A percentile compares a stretch with the other conserved stretches of the same genome.
Evolutionary conservation across 2,329 filamentous ascomycete genomes (phyloP).

Genomic region (Shiraia bambusicola): DNA sequence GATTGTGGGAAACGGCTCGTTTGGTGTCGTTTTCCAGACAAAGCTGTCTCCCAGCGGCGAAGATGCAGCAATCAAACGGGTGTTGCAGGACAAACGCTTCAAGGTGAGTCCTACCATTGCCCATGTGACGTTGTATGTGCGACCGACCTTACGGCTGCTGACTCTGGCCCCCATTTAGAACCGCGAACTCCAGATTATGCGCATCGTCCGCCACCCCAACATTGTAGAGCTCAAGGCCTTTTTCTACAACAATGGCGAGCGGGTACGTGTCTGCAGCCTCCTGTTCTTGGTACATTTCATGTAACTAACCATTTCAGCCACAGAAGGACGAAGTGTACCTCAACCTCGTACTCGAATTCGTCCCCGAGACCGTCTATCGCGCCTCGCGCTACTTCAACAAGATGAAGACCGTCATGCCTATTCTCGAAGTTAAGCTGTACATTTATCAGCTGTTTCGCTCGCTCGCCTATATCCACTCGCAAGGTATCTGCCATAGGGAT

Average conservation of each 20-base stretch:
- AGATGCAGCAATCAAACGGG: constrained; percentile 98
- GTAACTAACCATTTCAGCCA: constrained; percentile 37
- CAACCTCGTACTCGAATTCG: constrained; percentile 96
- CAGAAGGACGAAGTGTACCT: constrained; percentile 93
- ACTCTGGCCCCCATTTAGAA: constrained; percentile 63
- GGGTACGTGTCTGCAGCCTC: constrained; percentile 61
- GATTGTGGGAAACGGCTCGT: constrained; percentile 98
- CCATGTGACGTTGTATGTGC: constrained; percentile 11
- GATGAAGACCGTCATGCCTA: constrained; percentile 99
- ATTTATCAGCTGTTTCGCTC: constrained; percentile 99
- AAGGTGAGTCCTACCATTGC: constrained; percentile 75
- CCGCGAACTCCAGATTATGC: constrained; percentile 98
- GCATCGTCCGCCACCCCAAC: constrained; percentile 97
- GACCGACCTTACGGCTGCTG: constrained; percentile 6
- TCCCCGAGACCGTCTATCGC: constrained; percentile 96
- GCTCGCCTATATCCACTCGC: constrained; percentile 97
- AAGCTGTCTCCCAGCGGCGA: constrained; percentile 97
- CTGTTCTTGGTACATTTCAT: constrained; percentile 13
- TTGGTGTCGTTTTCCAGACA: constrained; percentile 98
- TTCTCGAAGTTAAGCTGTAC: constrained; percentile 97
- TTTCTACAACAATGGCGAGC: constrained; percentile 98
- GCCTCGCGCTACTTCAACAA: constrained; percentile 99
- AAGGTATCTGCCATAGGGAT: constrained; percentile 97
- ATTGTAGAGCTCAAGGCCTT: constrained; percentile 99
- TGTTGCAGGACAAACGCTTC: constrained; percentile 98